Evolutionary conservation across 148 eudicot species (phyloP).

Genomic region (Amaranthus cruentus): DNA sequence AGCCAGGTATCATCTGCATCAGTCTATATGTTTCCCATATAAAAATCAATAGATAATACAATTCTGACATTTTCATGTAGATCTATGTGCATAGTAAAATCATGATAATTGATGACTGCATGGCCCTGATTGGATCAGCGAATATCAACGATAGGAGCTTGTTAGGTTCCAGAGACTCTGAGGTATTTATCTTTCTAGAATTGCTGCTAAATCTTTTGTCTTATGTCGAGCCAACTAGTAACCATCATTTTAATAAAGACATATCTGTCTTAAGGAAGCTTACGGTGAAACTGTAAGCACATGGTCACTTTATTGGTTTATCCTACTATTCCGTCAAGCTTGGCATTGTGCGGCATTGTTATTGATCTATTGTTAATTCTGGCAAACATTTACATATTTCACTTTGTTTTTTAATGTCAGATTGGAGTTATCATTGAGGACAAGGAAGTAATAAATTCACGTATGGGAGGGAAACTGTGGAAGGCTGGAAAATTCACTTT

Average conservation of each 20-base stretch:
- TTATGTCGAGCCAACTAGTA: not conserved
- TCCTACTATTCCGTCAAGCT: not conserved
- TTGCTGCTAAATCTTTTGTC: not conserved
- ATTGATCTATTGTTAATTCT: not conserved
- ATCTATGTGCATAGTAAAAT: constrained; percentile 97
- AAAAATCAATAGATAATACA: not conserved
- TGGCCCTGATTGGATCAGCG: constrained; percentile 85
- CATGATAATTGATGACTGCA: constrained; percentile 87
- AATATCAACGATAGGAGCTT: constrained; percentile 96
- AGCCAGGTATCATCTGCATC: constrained; percentile 61
- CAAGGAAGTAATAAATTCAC: constrained; percentile 72
- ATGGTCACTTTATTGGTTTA: not conserved
- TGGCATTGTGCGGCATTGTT: not conserved
- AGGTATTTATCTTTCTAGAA: constrained; percentile 42
- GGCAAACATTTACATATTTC: not conserved
- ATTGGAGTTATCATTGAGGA: constrained; percentile 92
- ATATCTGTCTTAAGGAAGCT: not conserved
- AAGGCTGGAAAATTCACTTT: constrained; percentile 89
- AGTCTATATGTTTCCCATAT: not conserved
- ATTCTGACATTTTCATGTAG: constrained; percentile 37
- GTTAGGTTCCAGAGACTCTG: constrained; percentile 97
- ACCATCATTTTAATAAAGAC: not conserved
- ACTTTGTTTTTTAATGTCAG: constrained; percentile 34
- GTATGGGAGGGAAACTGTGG: constrained; percentile 86
- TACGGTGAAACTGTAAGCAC: not conserved